Evolutionary conservation across 78 protist species (phyloP), one percentile per base, ranked within the genome.

Genomic region (Dictyostelium firmibasis): DNA sequence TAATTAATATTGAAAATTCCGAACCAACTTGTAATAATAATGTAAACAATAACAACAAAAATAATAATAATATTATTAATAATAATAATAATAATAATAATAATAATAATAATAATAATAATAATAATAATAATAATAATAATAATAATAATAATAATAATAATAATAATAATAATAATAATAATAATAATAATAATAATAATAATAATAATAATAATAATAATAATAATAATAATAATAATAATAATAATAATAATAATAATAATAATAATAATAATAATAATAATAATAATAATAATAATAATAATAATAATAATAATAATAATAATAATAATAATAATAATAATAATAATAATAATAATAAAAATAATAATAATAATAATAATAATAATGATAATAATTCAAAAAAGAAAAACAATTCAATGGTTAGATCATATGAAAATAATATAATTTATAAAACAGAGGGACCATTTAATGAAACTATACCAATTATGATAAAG

Each of bases 401-500:
- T 72, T 25, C 9, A 29, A 33, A 33, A 29, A 33, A 29, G 18
- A 72, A 72, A 16, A 33, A 72, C 14, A 11, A 33, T 33, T n/a
- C n/a, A n/a, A 31, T 72, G 38, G 35, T 10, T 31, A 27, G 35
- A 33, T 72, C 79, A 33, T 72, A 72, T 72, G 79, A 72, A 33
- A 69, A 86, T 35, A 31, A 76, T 36, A 16, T 57, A 43, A 25
- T 36, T 38, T 38, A 36, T 70, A 16, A 60, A 27, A 43, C 14
- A 41, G 86, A 62, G 33, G 36, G 41, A 43, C 60, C 60, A 18
- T 70, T 84, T 69, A 25, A 70, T 25, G 64, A 41, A 41, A 35
- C n/a, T 9, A 23, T 41, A 67, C 89, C 89, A 38, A 41, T 67
- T 18, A 81, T 79, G 35, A 23, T 53, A 81, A 29, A 76, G n/a